Conservation (phyloP, 2,329 filamentous ascomycete species). For the Zelopaecilomyces penicillatus region DNA sequence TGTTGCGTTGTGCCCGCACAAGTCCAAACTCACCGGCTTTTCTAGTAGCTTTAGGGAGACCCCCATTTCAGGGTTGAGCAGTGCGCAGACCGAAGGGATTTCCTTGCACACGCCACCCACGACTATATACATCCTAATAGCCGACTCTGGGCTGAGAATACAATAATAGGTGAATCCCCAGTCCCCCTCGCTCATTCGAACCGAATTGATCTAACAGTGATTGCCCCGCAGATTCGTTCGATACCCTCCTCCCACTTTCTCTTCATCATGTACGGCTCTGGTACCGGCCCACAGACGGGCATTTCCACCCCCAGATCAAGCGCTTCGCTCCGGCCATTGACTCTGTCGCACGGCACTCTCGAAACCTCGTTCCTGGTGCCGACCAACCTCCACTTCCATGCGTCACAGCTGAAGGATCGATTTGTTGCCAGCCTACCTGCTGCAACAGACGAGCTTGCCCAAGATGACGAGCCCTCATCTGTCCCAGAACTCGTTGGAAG, state of each 20-base stretch:
- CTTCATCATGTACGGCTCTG: slow-evolving; percentile 74
- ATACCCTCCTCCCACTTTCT: slow-evolving; percentile 15
- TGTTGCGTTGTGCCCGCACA: slow-evolving; percentile 12
- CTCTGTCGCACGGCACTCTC: slow-evolving; percentile 85
- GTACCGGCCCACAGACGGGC: slow-evolving; percentile 82
- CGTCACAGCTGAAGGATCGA: slow-evolving; percentile 84
- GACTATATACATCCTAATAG: too few species aligned
- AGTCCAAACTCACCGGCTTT: too few species aligned
- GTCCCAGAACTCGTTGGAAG: slow-evolving; percentile 84
- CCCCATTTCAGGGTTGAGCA: too few species aligned
- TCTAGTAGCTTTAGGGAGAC: too few species aligned
- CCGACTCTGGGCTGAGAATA: slow-evolving; percentile 1
- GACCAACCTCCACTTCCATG: slow-evolving; percentile 91
- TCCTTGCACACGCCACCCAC: too few species aligned
- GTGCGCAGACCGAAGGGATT: too few species aligned
- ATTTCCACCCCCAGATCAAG: slow-evolving; percentile 94
- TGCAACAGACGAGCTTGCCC: slow-evolving; percentile 92
- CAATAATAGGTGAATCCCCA: too few species aligned
- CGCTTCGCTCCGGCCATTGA: slow-evolving; percentile 83
- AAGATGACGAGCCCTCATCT: slow-evolving; percentile 98
- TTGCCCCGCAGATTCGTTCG: slow-evolving; percentile 7
- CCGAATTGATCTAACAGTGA: neutral
- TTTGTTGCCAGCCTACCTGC: slow-evolving; percentile 79
- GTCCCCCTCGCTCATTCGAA: neutral
- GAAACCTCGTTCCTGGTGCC: slow-evolving; percentile 95